Evolutionary conservation across 305 asterid species (phyloP).

Genomic region (Andrographis paniculata): DNA sequence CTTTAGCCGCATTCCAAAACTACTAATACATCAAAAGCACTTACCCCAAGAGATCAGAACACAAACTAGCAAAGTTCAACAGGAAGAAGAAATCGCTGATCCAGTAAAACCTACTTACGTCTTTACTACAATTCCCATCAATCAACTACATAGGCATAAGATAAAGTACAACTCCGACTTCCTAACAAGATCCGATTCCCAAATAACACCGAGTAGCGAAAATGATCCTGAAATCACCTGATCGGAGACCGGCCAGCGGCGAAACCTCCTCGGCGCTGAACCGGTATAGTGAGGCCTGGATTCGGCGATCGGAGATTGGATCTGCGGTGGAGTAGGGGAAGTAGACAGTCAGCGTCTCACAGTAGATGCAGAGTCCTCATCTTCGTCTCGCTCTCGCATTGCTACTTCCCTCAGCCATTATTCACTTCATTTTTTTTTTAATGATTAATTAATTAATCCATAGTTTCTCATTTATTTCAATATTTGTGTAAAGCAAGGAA

Average conservation of each 20-base stretch:
- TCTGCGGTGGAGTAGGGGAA: slow-evolving; percentile 23
- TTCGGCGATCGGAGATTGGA: slow-evolving; percentile 17
- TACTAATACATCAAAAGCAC: slow-evolving; percentile 5
- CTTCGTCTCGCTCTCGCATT: neutral
- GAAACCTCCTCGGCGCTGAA: slow-evolving; percentile 22
- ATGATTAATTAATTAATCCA: too few species aligned
- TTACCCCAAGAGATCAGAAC: slow-evolving; percentile 12
- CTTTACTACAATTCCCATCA: slow-evolving; percentile 18
- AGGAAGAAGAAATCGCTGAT: slow-evolving; percentile 9
- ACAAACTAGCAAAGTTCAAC: slow-evolving; percentile 12
- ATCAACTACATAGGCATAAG: slow-evolving; percentile 4
- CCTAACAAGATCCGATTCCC: slow-evolving; percentile 19
- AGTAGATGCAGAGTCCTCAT: slow-evolving; percentile 21
- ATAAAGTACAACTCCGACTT: slow-evolving; percentile 2
- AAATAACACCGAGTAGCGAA: slow-evolving; percentile 6
- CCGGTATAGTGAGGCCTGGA: too few species aligned
- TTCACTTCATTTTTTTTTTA: too few species aligned
- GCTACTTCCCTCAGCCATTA: too few species aligned
- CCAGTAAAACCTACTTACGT: slow-evolving; percentile 17
- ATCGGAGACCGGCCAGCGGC: slow-evolving; percentile 24
- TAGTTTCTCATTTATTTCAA: too few species aligned
- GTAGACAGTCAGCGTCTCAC: slow-evolving; percentile 19
- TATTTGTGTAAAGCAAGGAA: too few species aligned
- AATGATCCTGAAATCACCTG: slow-evolving; percentile 29
- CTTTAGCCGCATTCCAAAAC: slow-evolving; percentile 10